These are phyloP conservation scores for Plicaturopsis crispa DNA, from an alignment of 768 basidiomycete genomes.

Conservation along the genomic window DNA sequence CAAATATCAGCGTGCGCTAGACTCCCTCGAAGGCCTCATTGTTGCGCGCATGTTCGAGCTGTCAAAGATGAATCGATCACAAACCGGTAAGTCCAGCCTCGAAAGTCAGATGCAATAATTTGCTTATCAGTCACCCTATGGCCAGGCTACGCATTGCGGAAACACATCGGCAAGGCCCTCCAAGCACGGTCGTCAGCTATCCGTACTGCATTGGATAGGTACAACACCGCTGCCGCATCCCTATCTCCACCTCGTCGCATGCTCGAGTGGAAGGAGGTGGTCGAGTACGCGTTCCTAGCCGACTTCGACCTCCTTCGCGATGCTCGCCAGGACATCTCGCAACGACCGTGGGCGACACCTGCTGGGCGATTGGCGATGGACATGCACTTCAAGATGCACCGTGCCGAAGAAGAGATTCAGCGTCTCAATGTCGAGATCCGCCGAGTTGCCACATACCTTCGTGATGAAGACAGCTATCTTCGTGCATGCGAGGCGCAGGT, in stretches of 20 bases:
- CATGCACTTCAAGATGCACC: conserved; percentile 11
- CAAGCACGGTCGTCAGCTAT: conserved; percentile 16
- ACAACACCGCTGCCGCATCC: conserved; percentile 14
- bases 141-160: conserved; percentile 22
- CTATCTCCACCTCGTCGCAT: conserved; percentile 9
- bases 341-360: conserved; percentile 9
- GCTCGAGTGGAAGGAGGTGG: conserved; percentile 15
- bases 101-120: background rate
- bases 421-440: conserved; percentile 15
- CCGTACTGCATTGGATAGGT: conserved; percentile 13
- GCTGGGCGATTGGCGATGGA: conserved; percentile 10
- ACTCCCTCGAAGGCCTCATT: conserved; percentile 4
- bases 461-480: conserved; percentile 9
- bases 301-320: conserved; percentile 15
- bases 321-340: conserved; percentile 7
- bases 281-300: conserved; percentile 11
- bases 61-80: conserved; percentile 6
- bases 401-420: conserved; percentile 14
- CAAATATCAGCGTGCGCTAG: conserved; percentile 4
- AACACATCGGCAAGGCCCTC: conserved; percentile 18
- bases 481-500: conserved; percentile 2
- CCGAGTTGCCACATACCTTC: conserved; percentile 12
- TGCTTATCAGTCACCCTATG: background rate
- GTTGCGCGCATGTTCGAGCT: conserved; percentile 8
- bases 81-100: conserved; percentile 7